These are phyloP conservation scores for Podaxis sp. DNA, from an alignment of 768 basidiomycete species.

Conservation along the genomic window DNA sequence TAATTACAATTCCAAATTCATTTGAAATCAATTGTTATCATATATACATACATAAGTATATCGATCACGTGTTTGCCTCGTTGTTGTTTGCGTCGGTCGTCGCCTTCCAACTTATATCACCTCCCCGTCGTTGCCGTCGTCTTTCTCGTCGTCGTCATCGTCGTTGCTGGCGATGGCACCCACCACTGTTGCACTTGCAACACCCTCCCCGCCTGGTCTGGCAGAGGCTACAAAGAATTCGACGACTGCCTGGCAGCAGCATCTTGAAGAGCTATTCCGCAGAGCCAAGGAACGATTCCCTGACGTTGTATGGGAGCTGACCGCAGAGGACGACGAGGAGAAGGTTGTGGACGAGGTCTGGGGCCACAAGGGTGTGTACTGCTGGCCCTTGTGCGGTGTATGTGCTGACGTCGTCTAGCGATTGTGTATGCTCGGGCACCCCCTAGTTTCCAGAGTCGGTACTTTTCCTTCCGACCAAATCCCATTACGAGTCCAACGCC, in stretches of 20 bases:
- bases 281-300: constrained; percentile 89
- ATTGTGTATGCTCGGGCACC: constrained; percentile 95
- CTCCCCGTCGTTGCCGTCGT: constrained; percentile 1
- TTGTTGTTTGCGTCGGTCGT: constrained; percentile 2
- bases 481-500: constrained; percentile 55
- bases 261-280: constrained; percentile 75
- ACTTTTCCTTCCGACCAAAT: constrained; percentile 76
- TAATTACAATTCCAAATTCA: constrained; percentile 19
- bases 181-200: constrained; percentile 17
- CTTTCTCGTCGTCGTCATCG: neutral
- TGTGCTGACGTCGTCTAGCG: constrained; percentile 43
- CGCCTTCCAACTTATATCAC: neutral
- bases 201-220: constrained; percentile 46
- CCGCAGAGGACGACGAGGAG: constrained; percentile 48
- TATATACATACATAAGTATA: neutral
- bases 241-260: constrained; percentile 74
- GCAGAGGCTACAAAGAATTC: constrained; percentile 69
- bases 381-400: neutral
- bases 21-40: neutral
- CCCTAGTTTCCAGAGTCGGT: constrained; percentile 86
- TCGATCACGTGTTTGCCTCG: constrained; percentile 13
- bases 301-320: constrained; percentile 93
- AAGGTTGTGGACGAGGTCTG: constrained; percentile 65
- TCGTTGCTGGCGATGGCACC: constrained; percentile 5
- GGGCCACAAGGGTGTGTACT: constrained; percentile 87